Conservation (phyloP, 148 eudicot genomes). For the Camellia granthamiana region DNA sequence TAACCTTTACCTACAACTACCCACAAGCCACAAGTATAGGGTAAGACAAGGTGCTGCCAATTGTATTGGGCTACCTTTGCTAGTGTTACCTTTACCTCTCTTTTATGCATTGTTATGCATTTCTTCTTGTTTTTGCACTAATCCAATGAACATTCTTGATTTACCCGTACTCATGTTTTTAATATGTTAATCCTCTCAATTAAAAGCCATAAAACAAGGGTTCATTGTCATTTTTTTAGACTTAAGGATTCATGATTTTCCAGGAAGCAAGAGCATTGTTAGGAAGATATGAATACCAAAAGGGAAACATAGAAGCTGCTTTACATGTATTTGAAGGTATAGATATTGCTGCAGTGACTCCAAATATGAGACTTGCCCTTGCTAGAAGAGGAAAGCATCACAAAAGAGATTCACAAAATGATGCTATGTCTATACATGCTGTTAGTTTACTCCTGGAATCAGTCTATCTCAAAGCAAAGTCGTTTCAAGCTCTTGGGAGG, state of each 20-base stretch:
- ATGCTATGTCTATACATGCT: slow-evolving; percentile 64
- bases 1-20: no score
- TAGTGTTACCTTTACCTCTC: not conserved
- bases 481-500: slow-evolving; percentile 73
- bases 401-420: slow-evolving; percentile 50
- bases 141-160: not conserved
- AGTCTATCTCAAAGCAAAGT: slow-evolving; percentile 76
- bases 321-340: slow-evolving; percentile 95
- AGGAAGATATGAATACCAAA: slow-evolving; percentile 90
- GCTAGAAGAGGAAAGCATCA: slow-evolving; percentile 41
- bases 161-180: not conserved
- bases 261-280: slow-evolving; percentile 97
- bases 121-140: not conserved
- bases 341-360: slow-evolving; percentile 57
- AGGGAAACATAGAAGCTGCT: slow-evolving; percentile 90
- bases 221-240: not conserved
- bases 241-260: slow-evolving; percentile 11
- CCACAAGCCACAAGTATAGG: no score
- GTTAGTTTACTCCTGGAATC: slow-evolving; percentile 76
- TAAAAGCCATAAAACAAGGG: not conserved
- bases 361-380: slow-evolving; percentile 66
- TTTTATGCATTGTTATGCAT: no score
- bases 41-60: no score
- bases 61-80: no score
- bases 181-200: not conserved